phyloP scores from a whole-genome alignment of 176 grass and related monocot genomes.

The maize (Zea mays) region DNA sequence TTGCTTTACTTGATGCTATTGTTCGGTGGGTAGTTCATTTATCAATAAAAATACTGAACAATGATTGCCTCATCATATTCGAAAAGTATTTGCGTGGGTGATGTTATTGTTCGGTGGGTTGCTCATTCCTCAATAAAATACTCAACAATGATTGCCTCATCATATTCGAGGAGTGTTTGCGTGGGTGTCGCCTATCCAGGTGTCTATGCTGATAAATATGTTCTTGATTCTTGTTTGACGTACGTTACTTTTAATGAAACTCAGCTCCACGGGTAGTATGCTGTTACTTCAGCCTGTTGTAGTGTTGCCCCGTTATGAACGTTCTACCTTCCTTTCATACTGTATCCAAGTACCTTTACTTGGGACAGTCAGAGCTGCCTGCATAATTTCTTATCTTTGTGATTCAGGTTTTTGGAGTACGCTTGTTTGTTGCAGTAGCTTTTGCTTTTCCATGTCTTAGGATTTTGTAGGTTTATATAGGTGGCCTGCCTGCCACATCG shows the following conservation, averaged over 20 bases:
- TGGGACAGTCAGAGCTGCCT: slow-evolving; percentile 26
- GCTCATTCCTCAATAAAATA: slow-evolving; percentile 35
- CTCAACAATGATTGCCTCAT: slow-evolving; percentile 26
- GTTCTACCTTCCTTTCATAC: neutral
- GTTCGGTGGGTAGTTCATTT: slow-evolving; percentile 24
- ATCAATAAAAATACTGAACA: slow-evolving; percentile 31
- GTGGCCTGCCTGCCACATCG: neutral
- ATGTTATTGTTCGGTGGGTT: slow-evolving; percentile 22
- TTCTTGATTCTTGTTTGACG: slow-evolving; percentile 14
- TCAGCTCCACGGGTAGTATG: neutral
- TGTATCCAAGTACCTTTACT: slow-evolving; percentile 5
- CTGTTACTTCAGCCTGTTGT: neutral
- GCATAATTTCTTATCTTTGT: neutral
- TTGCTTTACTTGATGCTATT: slow-evolving; percentile 19
- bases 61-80: slow-evolving; percentile 24
- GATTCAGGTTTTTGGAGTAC: slow-evolving; percentile 22
- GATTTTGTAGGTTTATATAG: slow-evolving; percentile 21
- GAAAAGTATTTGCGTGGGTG: neutral
- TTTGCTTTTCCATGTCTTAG: neutral
- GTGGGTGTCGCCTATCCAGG: slow-evolving; percentile 4
- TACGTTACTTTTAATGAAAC: neutral
- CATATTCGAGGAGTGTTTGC: neutral
- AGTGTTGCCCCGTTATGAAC: neutral
- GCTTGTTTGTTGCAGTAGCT: neutral
- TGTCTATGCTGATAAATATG: neutral